These are phyloP conservation scores for Aureobasidium melanogenum DNA, from an alignment of 2,329 filamentous ascomycete species.

Conservation along the genomic window DNA sequence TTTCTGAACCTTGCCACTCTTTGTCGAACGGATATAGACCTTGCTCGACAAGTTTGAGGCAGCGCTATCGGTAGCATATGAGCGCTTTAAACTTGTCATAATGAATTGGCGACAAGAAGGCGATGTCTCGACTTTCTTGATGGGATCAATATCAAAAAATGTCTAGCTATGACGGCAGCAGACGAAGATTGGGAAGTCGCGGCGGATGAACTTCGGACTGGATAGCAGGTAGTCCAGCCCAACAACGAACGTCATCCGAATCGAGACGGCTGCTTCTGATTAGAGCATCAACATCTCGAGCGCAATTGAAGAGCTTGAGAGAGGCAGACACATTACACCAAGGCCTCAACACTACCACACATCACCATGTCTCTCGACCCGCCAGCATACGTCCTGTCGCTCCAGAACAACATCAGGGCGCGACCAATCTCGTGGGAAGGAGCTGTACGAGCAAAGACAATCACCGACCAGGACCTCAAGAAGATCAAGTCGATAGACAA, in stretches of 20 bases:
- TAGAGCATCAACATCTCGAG: not conserved
- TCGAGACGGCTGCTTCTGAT: not conserved
- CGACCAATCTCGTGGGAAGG: conserved; percentile 97
- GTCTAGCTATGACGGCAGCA: conserved; percentile 4
- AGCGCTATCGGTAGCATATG: conserved; percentile 42
- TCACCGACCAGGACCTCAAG: conserved; percentile 87
- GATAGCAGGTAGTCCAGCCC: not conserved
- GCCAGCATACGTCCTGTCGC: conserved; percentile 75
- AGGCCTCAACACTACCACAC: not conserved
- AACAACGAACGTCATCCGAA: conserved; percentile 11
- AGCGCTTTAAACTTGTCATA: conserved; percentile 57
- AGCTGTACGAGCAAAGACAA: conserved; percentile 82
- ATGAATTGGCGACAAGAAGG: not conserved
- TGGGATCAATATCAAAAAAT: conserved; percentile 1
- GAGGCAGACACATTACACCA: not conserved
- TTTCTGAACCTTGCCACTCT: conserved; percentile 96
- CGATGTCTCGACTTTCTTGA: not conserved
- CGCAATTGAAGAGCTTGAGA: not conserved
- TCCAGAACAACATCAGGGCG: conserved; percentile 95
- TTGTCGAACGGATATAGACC: conserved; percentile 88
- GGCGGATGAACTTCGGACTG: not conserved
- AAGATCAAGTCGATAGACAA: conserved; percentile 97
- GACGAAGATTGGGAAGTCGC: conserved; percentile 7
- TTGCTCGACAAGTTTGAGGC: conserved; percentile 84
- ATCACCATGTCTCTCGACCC: conserved; percentile 79